Percentiles rank a stretch among this genome's conserved stretches.
phyloP scores from a whole-genome alignment of 2,329 filamentous ascomycete species.

The Myrmaecium sp. region DNA sequence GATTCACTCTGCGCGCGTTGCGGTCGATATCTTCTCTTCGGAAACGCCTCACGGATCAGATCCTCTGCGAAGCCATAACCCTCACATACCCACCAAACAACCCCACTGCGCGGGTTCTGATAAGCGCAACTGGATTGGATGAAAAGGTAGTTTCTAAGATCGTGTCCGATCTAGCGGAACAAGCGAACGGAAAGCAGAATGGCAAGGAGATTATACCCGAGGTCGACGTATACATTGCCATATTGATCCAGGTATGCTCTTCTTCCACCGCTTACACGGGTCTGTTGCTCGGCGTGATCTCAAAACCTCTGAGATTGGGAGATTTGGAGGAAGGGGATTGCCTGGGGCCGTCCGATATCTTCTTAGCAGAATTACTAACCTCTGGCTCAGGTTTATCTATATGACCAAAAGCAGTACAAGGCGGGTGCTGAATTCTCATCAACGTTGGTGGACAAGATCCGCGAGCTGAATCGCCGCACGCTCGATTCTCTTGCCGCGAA shows the following conservation, averaged over 20 bases:
- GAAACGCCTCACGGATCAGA: conserved; percentile 71
- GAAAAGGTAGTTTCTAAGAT: conserved; percentile 44
- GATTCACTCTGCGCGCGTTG: conserved; percentile 86
- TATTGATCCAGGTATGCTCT: conserved; percentile 36
- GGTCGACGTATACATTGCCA: conserved; percentile 75
- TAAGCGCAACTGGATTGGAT: conserved; percentile 52
- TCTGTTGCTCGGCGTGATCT: too few species aligned
- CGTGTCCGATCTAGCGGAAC: conserved; percentile 11
- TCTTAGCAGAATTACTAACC: conserved; percentile 10
- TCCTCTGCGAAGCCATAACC: conserved; percentile 63
- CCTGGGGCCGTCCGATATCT: too few species aligned
- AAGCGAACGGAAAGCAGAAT: conserved; percentile 38
- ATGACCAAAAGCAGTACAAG: conserved; percentile 68
- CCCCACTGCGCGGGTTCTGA: conserved; percentile 49
- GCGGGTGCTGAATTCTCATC: conserved; percentile 72
- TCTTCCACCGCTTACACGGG: neutral
- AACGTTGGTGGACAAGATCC: conserved; percentile 67
- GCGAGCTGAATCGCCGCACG: conserved; percentile 79
- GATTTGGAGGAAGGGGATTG: too few species aligned
- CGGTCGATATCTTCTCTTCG: conserved; percentile 91
- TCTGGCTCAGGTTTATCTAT: conserved; percentile 59
- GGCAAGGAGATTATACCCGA: conserved; percentile 68
- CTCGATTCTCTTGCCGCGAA: conserved; percentile 86
- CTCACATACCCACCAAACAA: conserved; percentile 61
- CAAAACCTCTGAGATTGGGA: too few species aligned